Base-by-base conservation (phyloP, 352 stramenopile genomes). In the Pythium monospermum region DNA sequence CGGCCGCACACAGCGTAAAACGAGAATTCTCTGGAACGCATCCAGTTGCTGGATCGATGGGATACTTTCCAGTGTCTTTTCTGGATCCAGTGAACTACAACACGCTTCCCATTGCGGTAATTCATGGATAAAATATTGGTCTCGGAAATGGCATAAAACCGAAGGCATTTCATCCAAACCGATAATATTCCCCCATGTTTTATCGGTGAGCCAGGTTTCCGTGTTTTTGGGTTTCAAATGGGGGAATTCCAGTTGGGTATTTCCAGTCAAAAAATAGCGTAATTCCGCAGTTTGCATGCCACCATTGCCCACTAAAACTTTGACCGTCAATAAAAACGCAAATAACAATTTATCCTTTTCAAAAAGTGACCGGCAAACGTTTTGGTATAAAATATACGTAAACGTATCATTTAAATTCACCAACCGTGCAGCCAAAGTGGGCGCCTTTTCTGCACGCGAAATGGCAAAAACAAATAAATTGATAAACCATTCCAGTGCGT, bases 301-400 rank as follows among this genome's bases (percentile, higher is more conserved):
- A 1, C 69, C 73, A 26, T 86, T 73, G 1, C 81, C 84, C 1
- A 85, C 86, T 28, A 98, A 71, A 30, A 98, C 95, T 57, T 97
- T 97, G 53, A 95, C 85, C 0, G 83, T 87, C 19, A 98, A 55
- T 7, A 98, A 53, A 61, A 98, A 98, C 21, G 86, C 91, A 53
- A 98, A 98, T 6, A 98, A 68, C 28, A 98, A 66, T 57, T 98
- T 98, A 69, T 98, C 85, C 45, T 97, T 97, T 61, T 98, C 94
- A 64, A 98, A 98, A 7, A 98, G 71, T 28, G 89, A 97, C 4
- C 94, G 83, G 59, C 94, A 98, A n/a, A 98, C 90, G 59, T 98
- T 98, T 39, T 86, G 73, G 66, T 98, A 98, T 46, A 98, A 64
- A 37, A 96, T 82, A 46, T 83, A 96, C 27, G 92, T 98, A 53